These are phyloP conservation scores for Starmerella stigmatis DNA, from an alignment of 805 yeast genomes.

Conservation along the genomic window DNA sequence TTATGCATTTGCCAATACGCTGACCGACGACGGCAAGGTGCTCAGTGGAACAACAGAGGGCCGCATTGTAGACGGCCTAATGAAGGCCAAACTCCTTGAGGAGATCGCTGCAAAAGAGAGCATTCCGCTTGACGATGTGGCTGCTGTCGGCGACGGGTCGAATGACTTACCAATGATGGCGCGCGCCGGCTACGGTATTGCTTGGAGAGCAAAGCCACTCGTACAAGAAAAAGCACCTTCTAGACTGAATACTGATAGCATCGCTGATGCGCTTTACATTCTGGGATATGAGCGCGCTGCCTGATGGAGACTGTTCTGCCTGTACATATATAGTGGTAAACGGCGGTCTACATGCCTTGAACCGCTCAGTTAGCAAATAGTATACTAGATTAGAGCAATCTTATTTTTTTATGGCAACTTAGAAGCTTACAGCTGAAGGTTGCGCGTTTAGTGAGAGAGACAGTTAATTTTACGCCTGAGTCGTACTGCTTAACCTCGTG, in stretches of 20 bases:
- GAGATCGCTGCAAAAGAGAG: conserved; percentile 33
- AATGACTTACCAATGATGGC: conserved; percentile 91
- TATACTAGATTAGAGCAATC: too few relatives aligned
- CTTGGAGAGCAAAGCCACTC: conserved; percentile 94
- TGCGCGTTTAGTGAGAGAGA: too few relatives aligned
- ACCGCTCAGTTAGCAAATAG: too few relatives aligned
- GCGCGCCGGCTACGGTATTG: conserved; percentile 84
- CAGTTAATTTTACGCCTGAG: too few relatives aligned
- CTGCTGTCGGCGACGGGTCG: conserved; percentile 96
- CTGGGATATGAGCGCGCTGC: conserved; percentile 44
- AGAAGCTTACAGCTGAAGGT: too few relatives aligned
- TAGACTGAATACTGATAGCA: conserved; percentile 59
- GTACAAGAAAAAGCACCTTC: conserved; percentile 80
- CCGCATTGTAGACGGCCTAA: conserved; percentile 72
- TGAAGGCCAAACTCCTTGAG: conserved; percentile 62
- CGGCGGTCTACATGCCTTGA: too few relatives aligned
- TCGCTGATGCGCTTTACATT: conserved; percentile 68
- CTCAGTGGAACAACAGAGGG: conserved; percentile 75
- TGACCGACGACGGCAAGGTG: conserved; percentile 34
- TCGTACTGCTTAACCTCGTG: too few relatives aligned
- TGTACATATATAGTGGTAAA: background rate
- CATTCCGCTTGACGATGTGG: conserved; percentile 36
- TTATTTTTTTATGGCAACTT: too few relatives aligned
- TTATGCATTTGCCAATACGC: conserved; percentile 75
- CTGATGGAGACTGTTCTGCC: background rate